Conservation (phyloP, 306 rosid species). For the Quercus rubra region DNA sequence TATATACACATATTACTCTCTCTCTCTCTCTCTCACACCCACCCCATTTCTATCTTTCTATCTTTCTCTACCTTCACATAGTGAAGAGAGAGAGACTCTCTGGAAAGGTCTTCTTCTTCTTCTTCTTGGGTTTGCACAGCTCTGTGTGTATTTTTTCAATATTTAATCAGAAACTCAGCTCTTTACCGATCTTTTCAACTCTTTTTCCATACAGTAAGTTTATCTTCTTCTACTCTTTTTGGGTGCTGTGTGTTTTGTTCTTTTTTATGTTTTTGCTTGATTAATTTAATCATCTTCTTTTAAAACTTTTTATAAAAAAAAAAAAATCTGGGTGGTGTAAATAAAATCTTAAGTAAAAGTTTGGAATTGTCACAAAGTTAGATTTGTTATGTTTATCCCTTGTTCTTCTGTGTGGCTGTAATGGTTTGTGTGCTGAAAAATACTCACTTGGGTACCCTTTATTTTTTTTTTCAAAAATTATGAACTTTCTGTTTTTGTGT, state of each 20-base stretch:
- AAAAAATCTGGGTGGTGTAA: conserved; percentile 17
- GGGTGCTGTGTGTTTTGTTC: conserved; percentile 7
- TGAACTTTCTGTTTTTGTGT: background rate
- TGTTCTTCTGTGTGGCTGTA: background rate
- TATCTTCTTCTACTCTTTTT: conserved; percentile 20
- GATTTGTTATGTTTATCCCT: background rate
- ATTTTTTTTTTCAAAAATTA: conserved; percentile 18
- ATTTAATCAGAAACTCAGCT: conserved; percentile 3
- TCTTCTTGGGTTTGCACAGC: conserved; percentile 35
- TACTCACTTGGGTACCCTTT: conserved; percentile 1
- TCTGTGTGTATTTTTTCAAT: conserved; percentile 17
- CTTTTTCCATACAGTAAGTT: conserved; percentile 37
- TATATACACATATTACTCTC: conserved; percentile 25
- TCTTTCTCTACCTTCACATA: conserved; percentile 31
- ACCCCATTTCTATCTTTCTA: conserved; percentile 35
- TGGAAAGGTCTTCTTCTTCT: conserved; percentile 35
- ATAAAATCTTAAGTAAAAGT: background rate
- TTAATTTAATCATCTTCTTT: background rate
- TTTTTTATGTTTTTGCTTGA: conserved; percentile 1
- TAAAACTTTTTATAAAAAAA: background rate
- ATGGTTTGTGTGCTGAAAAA: background rate
- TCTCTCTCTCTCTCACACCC: conserved; percentile 48
- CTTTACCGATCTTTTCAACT: conserved; percentile 44
- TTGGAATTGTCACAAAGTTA: background rate
- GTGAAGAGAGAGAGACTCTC: conserved; percentile 13